phyloP scores from a whole-genome alignment of 257 asterid species.

The Przewalskia tangutica region DNA sequence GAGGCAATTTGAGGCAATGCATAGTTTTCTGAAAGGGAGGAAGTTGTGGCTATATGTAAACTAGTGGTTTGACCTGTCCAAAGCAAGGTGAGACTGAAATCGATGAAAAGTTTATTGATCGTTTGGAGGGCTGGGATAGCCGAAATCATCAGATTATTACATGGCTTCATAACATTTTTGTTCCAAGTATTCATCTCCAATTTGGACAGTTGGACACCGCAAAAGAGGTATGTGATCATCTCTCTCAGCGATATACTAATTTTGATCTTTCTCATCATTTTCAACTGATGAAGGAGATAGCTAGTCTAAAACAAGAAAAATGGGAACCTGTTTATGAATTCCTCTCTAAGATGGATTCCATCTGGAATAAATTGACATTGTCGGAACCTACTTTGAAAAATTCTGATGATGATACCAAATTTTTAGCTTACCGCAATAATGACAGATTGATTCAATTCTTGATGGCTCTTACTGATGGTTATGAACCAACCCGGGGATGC shows the following conservation, averaged over 20 bases:
- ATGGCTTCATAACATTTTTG: not conserved
- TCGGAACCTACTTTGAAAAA: not conserved
- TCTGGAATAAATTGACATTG: not conserved
- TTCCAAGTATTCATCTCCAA: not conserved
- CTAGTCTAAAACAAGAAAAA: no score
- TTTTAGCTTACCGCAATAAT: no score
- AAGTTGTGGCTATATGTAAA: no score
- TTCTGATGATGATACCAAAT: not conserved
- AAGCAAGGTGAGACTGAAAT: no score
- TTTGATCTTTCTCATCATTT: not conserved
- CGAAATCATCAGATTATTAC: not conserved
- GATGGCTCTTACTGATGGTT: no score
- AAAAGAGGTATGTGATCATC: not conserved
- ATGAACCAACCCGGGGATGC: no score
- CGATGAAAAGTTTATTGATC: not conserved
- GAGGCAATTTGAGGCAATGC: no score
- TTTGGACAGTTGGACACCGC: not conserved
- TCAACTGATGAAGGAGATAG: not conserved
- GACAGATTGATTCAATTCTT: no score
- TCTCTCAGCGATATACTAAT: not conserved
- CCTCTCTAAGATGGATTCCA: no score
- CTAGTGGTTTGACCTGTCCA: no score
- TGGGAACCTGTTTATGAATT: no score
- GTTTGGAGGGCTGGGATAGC: constrained; percentile 4
- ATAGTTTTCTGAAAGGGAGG: no score